These are phyloP conservation scores for Fusarium sp. DNA, from an alignment of 2,329 filamentous ascomycete species.

Conservation along the genomic window DNA sequence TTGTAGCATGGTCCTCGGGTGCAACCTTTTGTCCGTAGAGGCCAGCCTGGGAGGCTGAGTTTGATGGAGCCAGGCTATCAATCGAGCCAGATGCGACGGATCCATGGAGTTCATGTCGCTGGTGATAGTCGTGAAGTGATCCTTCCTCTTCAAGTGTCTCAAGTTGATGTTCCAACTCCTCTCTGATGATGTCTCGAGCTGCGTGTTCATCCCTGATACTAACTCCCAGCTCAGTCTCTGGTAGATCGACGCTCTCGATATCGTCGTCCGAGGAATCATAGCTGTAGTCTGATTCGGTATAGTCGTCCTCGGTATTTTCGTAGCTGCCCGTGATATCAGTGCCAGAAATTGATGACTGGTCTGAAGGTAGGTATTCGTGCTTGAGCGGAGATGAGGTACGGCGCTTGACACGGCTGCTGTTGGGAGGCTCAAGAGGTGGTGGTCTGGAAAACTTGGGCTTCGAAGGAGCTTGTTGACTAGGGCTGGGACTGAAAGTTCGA, in stretches of 20 bases:
- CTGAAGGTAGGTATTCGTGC: constrained; percentile 94
- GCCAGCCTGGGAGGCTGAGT: constrained; percentile 80
- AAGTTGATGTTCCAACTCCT: constrained; percentile 48
- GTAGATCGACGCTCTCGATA: constrained; percentile 68
- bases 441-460: constrained; percentile 43
- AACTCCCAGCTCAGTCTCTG: constrained; percentile 66
- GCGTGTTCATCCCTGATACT: constrained; percentile 63
- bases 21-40: constrained; percentile 58
- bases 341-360: constrained; percentile 68
- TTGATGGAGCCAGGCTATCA: constrained; percentile 77
- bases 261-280: constrained; percentile 63
- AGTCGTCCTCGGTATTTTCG: constrained; percentile 51
- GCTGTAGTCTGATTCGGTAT: constrained; percentile 62
- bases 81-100: constrained; percentile 60
- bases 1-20: constrained; percentile 55
- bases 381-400: constrained; percentile 93
- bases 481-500: constrained; percentile 52
- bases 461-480: constrained; percentile 40
- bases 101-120: constrained; percentile 43
- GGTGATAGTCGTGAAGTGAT: constrained; percentile 9
- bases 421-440: constrained; percentile 60
- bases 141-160: constrained; percentile 38
- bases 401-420: constrained; percentile 63
- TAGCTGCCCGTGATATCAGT: constrained; percentile 64
- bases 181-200: constrained; percentile 50